Evolutionary conservation across 1,284 basidiomycete species (phyloP), one percentile per base, ranked within the genome.

Genomic region (Marasmius fiardii): DNA sequence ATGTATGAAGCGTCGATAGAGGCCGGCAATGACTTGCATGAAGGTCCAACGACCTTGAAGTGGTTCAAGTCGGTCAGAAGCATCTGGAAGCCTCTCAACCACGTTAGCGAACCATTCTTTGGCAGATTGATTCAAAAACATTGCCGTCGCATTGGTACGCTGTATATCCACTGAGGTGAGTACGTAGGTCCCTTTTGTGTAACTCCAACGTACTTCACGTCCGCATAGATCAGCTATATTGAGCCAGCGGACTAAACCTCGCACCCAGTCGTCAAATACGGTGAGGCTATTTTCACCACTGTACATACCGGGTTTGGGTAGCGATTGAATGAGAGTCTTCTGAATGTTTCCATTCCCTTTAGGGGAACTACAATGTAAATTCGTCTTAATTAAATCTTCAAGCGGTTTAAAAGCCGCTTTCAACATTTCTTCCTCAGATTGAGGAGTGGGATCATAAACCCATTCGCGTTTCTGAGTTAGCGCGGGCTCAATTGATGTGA

Each of bases 1-100:
- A 28, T 55, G 57, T 26, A 58, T 55, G 43, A 58, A 58, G 5
- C 34, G 41, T 43, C 53, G 41, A 41, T 55, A 58, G 7, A 58
- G 26, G 12, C 57, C 53, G 20, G 49, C 28, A 2, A 55, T 33
- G 7, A 58, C 57, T 21, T 58, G 57, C 39, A 51, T 48, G 39
- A 58, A 58, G 0, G 57, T 55, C 50, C 49, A 50, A 12, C 35
- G 50, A 14, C 51, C 41, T 0, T 50, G 11, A 31, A 56, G 16
- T 1, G 57, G 54, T 14, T 53, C 56, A 11, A 43, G 11, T 16
- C 23, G 31, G 1, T 52, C 23, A n/a, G n/a, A n/a, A n/a, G n/a
- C n/a, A 3, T 53, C 52, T 1, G 54, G 54, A 28, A 58, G 33
- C 2, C 24, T n/a, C 31, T 58, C 50, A 21, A 55, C 54, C 18